Percentiles rank a stretch among this genome's conserved stretches.
These are phyloP conservation scores for Crucihimalaya himalaica DNA, from an alignment of 345 rosid genomes.

Conservation along the genomic window DNA sequence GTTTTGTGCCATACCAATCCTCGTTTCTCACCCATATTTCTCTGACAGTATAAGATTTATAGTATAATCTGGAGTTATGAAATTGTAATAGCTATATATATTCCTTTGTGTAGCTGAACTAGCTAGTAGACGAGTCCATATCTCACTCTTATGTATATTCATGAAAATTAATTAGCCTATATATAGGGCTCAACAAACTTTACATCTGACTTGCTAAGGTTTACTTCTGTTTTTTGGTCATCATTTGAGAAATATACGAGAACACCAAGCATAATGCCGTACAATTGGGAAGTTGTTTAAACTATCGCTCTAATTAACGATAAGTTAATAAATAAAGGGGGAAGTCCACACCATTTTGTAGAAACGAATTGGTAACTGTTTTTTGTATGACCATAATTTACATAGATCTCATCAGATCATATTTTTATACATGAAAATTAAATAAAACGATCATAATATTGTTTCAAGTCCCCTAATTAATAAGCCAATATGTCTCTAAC, in stretches of 20 bases:
- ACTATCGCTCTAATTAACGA: background rate
- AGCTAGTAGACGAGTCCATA: background rate
- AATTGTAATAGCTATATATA: conserved; percentile 6
- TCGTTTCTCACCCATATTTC: conserved; percentile 15
- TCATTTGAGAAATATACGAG: background rate
- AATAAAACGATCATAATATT: background rate
- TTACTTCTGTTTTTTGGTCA: background rate
- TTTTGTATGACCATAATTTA: background rate
- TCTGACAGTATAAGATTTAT: conserved; percentile 8
- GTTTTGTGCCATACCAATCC: conserved; percentile 32
- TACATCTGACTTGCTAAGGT: background rate
- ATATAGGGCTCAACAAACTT: background rate
- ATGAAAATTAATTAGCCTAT: background rate
- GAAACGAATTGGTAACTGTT: background rate
- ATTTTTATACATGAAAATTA: background rate
- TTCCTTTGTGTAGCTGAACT: background rate
- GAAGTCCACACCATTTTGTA: background rate
- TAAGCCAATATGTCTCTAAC: background rate
- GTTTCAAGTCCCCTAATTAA: background rate
- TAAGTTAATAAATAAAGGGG: background rate
- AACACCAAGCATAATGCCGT: background rate
- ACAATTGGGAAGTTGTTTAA: background rate
- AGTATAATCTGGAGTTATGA: conserved; percentile 9
- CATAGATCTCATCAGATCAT: background rate
- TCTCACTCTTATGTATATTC: conserved; percentile 5